Conservation (phyloP, 1,284 basidiomycete genomes). For the Peniophora sp. region DNA sequence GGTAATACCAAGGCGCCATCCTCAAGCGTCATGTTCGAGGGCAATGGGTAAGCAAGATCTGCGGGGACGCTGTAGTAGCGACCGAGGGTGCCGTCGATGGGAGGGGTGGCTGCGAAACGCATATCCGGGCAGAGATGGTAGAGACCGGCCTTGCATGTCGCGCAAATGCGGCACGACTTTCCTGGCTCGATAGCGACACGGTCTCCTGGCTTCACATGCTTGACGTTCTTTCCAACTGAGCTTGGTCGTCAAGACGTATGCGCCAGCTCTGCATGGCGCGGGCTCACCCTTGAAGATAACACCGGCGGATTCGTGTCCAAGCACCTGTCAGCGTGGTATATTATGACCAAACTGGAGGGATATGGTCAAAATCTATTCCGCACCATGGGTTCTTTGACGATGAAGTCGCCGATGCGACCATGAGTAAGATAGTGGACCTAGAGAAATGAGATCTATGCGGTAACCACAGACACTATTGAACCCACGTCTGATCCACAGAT, state of each 20-base stretch:
- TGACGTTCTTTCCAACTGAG: slow-evolving; percentile 64
- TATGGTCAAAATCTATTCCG: slow-evolving; percentile 13
- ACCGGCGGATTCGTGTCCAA: slow-evolving; percentile 62
- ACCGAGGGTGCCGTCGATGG: slow-evolving; percentile 80
- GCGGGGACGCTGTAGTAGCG: slow-evolving; percentile 76
- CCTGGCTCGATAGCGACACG: slow-evolving; percentile 85
- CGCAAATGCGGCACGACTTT: slow-evolving; percentile 65
- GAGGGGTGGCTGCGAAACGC: slow-evolving; percentile 84
- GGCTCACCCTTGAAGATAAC: slow-evolving; percentile 41
- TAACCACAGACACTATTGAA: background rate
- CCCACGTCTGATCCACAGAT: slow-evolving; percentile 85
- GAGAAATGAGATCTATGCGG: slow-evolving; percentile 4
- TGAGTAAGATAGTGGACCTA: slow-evolving; percentile 73
- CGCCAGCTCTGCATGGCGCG: background rate
- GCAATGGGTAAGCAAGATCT: slow-evolving; percentile 69
- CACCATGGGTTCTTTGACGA: slow-evolving; percentile 74
- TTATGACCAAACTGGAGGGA: slow-evolving; percentile 1
- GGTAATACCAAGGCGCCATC: slow-evolving; percentile 72
- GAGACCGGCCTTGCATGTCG: slow-evolving; percentile 68
- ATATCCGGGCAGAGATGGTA: slow-evolving; percentile 83
- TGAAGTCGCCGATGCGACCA: slow-evolving; percentile 74
- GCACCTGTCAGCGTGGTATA: slow-evolving; percentile 29
- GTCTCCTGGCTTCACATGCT: slow-evolving; percentile 72
- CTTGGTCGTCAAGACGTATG: background rate
- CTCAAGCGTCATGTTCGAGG: slow-evolving; percentile 67